Conservation (phyloP, 2,329 filamentous ascomycete genomes). For the Diaporthe sp. region DNA sequence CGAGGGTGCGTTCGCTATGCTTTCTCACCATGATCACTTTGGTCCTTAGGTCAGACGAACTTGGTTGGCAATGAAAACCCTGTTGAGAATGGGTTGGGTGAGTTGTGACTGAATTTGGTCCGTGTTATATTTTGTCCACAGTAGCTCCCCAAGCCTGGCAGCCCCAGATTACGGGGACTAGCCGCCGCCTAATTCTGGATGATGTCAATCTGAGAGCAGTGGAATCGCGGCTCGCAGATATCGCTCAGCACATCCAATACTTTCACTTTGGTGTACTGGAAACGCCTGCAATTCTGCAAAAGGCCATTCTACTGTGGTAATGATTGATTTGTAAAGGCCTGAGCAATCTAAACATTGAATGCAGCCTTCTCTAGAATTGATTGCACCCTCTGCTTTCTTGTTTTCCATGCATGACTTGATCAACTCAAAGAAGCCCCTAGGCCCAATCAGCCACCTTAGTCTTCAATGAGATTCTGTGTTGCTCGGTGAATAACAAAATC, state of each 20-base stretch:
- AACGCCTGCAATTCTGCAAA: background rate
- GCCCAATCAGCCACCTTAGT: background rate
- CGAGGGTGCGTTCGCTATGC: background rate
- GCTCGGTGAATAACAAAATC: background rate
- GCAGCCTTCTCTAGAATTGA: background rate
- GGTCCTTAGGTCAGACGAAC: background rate
- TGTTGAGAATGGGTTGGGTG: conserved; percentile 20
- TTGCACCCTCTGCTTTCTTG: background rate
- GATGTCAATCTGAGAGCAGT: conserved; percentile 23
- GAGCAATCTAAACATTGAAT: background rate
- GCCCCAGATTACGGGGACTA: conserved; percentile 23
- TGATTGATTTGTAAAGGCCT: background rate
- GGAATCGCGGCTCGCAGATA: background rate
- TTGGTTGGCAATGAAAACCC: conserved; percentile 1
- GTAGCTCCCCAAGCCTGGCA: conserved; percentile 16
- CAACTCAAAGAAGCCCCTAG: background rate
- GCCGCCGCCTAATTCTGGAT: conserved; percentile 9
- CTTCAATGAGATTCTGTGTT: background rate
- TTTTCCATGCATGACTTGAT: background rate
- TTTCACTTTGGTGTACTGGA: background rate
- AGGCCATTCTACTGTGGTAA: no score
- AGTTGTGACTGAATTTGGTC: conserved; percentile 9
- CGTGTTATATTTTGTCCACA: conserved; percentile 15
- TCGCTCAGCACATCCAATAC: background rate
- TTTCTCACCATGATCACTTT: conserved; percentile 36